Base-by-base conservation (phyloP, 371 early-diverging fungal genomes). In the Saksenaea oblongispora region DNA sequence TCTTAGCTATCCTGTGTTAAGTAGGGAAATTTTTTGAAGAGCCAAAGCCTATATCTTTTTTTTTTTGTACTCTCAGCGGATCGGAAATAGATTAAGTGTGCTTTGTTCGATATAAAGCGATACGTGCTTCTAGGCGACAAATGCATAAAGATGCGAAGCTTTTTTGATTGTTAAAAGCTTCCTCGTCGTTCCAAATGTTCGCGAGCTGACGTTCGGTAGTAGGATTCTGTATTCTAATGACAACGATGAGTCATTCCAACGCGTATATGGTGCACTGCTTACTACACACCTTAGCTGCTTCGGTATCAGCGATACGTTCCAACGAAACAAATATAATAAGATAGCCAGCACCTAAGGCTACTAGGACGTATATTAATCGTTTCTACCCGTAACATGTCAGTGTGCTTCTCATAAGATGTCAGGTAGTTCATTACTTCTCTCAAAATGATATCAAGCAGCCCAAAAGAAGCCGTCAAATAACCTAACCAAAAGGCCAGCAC, bases 401-500 rank as follows among this genome's bases (percentile, higher is more conserved):
- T n/a, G 26, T 24, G 9, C 22, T 35, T 15, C 28, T 37, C 2
- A 4, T 34, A 9, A 1, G 37, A 24, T 31, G 8, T 37, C 14
- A 24, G 18, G 54, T 13, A 56, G 37, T 24, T 47, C 31, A 31
- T 17, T 67, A 62, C 67, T 54, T 67, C 67, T 41, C 62, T 57
- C 27, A 36, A 35, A 18, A 61, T 44, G 41, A 62, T 58, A 27
- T 59, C 39, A 34, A 67, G 59, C 24, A 67, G 54, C 8, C 63
- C 67, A 17, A 56, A 62, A 54, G 67, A 67, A 36, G 67, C 62
- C 26, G 67, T 67, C 35, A 67, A 42, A 34, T 67, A 67, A 53
- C 67, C 67, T 24, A 67, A 56, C 62, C 67, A 67, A 63, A 67
- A 67, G 59, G 67, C 67, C 41, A 67, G 59, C 34, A 62, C 56